Evolutionary conservation across 306 rosid species (phyloP).

Genomic region (Crataegus laevigata): DNA sequence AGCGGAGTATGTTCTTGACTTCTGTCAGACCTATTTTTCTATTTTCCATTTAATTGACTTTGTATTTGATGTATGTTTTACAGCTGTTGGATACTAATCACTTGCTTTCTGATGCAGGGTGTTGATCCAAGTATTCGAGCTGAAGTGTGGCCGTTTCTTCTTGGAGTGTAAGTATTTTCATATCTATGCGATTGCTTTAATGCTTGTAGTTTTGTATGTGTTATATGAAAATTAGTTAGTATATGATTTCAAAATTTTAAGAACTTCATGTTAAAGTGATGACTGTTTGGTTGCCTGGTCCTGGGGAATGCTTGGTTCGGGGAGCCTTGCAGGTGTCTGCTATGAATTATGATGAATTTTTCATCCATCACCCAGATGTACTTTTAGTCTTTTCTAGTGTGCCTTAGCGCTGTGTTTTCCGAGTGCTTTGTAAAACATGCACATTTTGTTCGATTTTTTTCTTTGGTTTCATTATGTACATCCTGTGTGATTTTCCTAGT

Average conservation of each 20-base stretch:
- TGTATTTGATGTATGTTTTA: not conserved
- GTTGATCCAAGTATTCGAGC: slow-evolving; percentile 17
- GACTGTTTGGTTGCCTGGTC: not conserved
- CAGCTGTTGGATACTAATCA: slow-evolving; percentile 2
- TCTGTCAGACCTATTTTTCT: not conserved
- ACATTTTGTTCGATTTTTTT: not conserved
- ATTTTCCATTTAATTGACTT: not conserved
- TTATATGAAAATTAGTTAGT: not conserved
- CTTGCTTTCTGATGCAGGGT: slow-evolving; percentile 9
- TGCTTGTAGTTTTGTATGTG: not conserved
- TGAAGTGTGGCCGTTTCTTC: slow-evolving; percentile 26
- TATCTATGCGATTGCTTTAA: not conserved
- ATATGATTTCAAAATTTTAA: not conserved
- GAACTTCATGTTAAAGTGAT: not conserved
- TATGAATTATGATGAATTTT: not conserved
- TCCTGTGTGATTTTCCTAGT: not conserved
- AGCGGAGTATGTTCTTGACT: slow-evolving; percentile 17
- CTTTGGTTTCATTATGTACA: not conserved
- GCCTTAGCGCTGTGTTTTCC: not conserved
- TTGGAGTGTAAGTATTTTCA: slow-evolving; percentile 17
- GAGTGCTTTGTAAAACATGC: not conserved
- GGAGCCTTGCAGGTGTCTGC: not conserved
- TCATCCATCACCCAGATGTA: not conserved
- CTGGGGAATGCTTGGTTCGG: not conserved
- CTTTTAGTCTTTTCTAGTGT: not conserved